A percentile compares a stretch with the other conserved stretches of the same genome.
These are phyloP conservation scores for Biscogniauxia sp. DNA, from an alignment of 2,329 filamentous ascomycete species.

Conservation along the genomic window DNA sequence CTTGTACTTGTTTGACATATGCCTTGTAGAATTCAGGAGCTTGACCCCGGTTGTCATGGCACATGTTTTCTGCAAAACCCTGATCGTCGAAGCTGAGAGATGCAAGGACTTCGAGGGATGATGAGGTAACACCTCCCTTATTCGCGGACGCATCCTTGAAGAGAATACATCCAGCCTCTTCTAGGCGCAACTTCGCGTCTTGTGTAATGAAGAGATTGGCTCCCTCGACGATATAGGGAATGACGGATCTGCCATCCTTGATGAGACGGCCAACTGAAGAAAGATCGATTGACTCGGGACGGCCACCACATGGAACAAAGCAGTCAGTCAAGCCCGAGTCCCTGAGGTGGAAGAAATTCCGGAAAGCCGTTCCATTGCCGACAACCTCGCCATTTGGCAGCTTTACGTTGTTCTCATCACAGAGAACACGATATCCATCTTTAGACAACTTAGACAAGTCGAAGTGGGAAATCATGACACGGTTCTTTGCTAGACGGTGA, in stretches of 20 bases:
- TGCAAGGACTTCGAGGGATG: constrained; percentile 91
- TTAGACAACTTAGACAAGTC: constrained; percentile 81
- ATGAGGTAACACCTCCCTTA: constrained; percentile 97
- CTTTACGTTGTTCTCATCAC: constrained; percentile 86
- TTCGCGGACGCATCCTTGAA: constrained; percentile 99
- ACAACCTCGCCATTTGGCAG: constrained; percentile 84
- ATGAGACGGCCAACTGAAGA: constrained; percentile 82
- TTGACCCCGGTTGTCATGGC: constrained; percentile 68
- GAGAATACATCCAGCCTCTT: constrained; percentile 89
- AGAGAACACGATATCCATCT: constrained; percentile 85
- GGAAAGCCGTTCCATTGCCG: constrained; percentile 90
- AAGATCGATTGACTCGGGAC: constrained; percentile 94
- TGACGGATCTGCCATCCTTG: constrained; percentile 77
- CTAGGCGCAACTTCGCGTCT: constrained; percentile 91
- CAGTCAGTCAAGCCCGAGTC: constrained; percentile 73
- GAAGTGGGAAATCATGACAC: constrained; percentile 87
- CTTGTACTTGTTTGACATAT: constrained; percentile 90
- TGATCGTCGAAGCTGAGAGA: constrained; percentile 91
- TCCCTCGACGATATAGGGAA: constrained; percentile 96
- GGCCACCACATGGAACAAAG: constrained; percentile 94
- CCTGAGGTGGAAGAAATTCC: constrained; percentile 94
- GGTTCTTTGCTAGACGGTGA: constrained; percentile 76
- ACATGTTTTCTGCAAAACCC: constrained; percentile 92
- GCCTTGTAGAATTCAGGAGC: constrained; percentile 87
- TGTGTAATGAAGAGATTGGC: constrained; percentile 99